Conservation (phyloP, 2,329 filamentous ascomycete species). For the Ceratocystis huliohia region DNA sequence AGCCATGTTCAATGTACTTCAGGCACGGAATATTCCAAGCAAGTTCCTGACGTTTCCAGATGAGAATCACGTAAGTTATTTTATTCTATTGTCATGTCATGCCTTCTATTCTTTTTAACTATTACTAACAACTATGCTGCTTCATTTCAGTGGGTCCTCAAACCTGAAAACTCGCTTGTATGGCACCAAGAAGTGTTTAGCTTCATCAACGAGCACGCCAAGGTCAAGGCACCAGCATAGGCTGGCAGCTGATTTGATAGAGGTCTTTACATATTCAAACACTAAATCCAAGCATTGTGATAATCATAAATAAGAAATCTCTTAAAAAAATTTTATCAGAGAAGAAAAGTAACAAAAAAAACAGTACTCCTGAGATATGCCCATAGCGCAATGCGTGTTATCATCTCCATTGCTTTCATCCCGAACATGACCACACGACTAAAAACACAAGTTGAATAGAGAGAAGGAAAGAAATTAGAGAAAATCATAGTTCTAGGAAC, state of each 20-base stretch:
- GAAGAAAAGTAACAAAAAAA: slow-evolving; percentile 13
- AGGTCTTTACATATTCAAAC: background rate
- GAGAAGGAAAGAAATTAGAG: background rate
- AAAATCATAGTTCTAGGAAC: background rate
- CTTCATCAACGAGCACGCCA: slow-evolving; percentile 57
- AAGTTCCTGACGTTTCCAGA: slow-evolving; percentile 69
- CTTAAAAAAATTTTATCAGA: background rate
- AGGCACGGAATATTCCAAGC: slow-evolving; percentile 61
- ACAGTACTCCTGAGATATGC: slow-evolving; percentile 20
- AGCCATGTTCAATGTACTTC: slow-evolving; percentile 73
- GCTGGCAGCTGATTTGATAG: background rate
- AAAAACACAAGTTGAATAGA: slow-evolving; percentile 14
- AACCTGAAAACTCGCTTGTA: slow-evolving; percentile 77
- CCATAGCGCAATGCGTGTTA: slow-evolving; percentile 17
- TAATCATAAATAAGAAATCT: slow-evolving; percentile 11
- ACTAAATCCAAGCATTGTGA: background rate
- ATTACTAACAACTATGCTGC: background rate
- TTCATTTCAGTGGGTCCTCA: slow-evolving; percentile 57
- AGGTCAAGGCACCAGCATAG: slow-evolving; percentile 26
- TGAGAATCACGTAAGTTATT: slow-evolving; percentile 45
- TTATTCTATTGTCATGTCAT: background rate
- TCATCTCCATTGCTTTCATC: slow-evolving; percentile 19
- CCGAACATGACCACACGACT: slow-evolving; percentile 14
- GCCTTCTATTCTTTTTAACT: background rate
- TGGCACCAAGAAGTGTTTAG: slow-evolving; percentile 80